phyloP scores from a whole-genome alignment of 176 grass and related monocot genomes.

The Bromus sterilis region DNA sequence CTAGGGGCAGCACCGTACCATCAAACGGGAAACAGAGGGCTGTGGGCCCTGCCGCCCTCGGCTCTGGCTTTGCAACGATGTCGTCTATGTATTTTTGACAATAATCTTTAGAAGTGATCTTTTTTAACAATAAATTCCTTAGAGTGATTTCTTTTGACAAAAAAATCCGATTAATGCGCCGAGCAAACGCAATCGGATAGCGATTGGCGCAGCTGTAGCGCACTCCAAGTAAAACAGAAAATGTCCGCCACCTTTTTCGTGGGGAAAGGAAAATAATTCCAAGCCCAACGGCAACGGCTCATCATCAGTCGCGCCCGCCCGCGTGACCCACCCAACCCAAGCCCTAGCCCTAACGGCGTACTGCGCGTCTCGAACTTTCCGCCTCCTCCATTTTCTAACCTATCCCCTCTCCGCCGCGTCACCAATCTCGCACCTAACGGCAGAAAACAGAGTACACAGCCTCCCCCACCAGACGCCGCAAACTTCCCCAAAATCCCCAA shows the following conservation, averaged over 20 bases:
- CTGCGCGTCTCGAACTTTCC: slow-evolving; percentile 25
- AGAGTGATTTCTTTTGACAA: too few species aligned
- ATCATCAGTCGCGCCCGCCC: not conserved
- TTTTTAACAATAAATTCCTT: too few species aligned
- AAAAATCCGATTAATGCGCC: not conserved
- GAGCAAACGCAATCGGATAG: not conserved
- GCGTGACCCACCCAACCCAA: not conserved
- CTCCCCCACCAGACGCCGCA: not conserved
- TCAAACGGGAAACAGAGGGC: too few species aligned
- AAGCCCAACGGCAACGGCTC: not conserved
- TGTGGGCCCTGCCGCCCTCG: too few species aligned
- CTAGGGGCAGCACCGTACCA: too few species aligned
- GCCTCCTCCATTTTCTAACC: not conserved
- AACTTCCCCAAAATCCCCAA: not conserved
- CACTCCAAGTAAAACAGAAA: not conserved
- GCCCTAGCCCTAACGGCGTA: not conserved
- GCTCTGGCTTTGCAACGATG: too few species aligned
- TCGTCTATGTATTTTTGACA: too few species aligned
- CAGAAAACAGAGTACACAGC: not conserved
- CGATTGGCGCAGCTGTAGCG: not conserved
- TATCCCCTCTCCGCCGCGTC: not conserved
- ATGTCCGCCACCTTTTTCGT: too few species aligned
- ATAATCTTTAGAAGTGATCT: too few species aligned
- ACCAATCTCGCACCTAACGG: not conserved
- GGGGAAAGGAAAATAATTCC: not conserved